Evolutionary conservation across 1,284 basidiomycete species (phyloP), one percentile per base, ranked within the genome.

Genomic region (Calocybe gambosa): DNA sequence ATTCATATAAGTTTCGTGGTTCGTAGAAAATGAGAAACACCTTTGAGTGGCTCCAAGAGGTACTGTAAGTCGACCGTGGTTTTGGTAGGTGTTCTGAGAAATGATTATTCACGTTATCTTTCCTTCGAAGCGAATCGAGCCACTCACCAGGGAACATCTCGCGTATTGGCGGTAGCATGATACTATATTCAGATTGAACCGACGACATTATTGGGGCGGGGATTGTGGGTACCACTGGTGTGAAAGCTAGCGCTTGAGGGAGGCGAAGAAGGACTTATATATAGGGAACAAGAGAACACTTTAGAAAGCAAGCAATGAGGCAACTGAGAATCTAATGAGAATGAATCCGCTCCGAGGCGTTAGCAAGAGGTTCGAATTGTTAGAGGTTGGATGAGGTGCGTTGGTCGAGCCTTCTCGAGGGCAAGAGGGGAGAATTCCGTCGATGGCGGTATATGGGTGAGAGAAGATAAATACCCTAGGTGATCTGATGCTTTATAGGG

Each of bases 121-220:
- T 31, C 29, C 3, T 8, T 4, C 6, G 7, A 3, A 31, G 3
- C 6, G 29, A 8, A 3, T 13, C 29, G 2, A 7, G 6, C 12
- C 20, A 55, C 65, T 29, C 55, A 73, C 77, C 77, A 38, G 77
- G 77, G 52, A 78, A 79, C 67, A 78, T 73, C 44, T 77, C 77
- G 15, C 74, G 67, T 39, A 78, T 79, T 54, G 74, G 73, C 13
- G 77, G 76, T 36, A 79, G 62, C 2, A 68, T 67, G 5, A 73
- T 59, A 16, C 37, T 53, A 13, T 62, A 46, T 1, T 50, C 46
- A 28, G 42, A 35, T 2, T 50, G 47, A 19, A 47, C 26, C 5
- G 49, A 20, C 2, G 50, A 45, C 47, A 50, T 46, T 12, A 23
- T 46, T 38, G 39, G 37, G 41, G 19, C 40, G 16, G 29, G 18